Percentiles rank a stretch among this genome's conserved stretches.
Evolutionary conservation across 495 filamentous ascomycete genomes (phyloP).

Genomic region (Xylaria flabelliformis): DNA sequence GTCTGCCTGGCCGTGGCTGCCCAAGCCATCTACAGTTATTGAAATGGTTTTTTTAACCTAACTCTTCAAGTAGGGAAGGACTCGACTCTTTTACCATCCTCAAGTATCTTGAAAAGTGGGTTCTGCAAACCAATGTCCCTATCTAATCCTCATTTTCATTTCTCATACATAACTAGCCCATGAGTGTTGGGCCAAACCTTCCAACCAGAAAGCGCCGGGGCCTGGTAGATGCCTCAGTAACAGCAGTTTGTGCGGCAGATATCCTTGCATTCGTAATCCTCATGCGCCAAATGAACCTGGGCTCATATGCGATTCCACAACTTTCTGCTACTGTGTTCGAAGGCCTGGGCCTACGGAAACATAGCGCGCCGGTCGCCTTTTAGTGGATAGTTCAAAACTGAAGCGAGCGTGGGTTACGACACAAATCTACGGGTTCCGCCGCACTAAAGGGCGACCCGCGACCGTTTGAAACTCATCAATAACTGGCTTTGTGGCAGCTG

Average conservation of each 20-base stretch:
- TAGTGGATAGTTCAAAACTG: background rate
- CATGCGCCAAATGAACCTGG: background rate
- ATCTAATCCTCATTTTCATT: background rate
- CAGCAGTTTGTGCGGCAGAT: background rate
- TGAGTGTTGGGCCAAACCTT: background rate
- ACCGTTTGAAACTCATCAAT: background rate
- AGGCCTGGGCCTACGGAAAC: background rate
- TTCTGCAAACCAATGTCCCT: background rate
- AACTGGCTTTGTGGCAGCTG: no score
- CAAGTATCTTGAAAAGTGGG: background rate
- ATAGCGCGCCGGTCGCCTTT: background rate
- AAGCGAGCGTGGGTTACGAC: constrained; percentile 8
- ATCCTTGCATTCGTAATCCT: constrained; percentile 4
- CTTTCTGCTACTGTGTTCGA: background rate
- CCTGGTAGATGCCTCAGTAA: background rate
- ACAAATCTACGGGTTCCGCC: no score
- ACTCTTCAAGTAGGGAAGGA: background rate
- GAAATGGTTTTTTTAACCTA: background rate
- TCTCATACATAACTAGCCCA: no score
- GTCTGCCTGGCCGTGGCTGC: background rate
- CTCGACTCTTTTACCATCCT: background rate
- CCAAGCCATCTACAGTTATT: background rate
- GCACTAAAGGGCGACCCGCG: no score
- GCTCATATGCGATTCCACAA: background rate
- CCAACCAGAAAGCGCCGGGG: background rate